These are phyloP conservation scores for Hyphopichia burtonii DNA, from an alignment of 1,139 yeast species.

Conservation along the genomic window DNA sequence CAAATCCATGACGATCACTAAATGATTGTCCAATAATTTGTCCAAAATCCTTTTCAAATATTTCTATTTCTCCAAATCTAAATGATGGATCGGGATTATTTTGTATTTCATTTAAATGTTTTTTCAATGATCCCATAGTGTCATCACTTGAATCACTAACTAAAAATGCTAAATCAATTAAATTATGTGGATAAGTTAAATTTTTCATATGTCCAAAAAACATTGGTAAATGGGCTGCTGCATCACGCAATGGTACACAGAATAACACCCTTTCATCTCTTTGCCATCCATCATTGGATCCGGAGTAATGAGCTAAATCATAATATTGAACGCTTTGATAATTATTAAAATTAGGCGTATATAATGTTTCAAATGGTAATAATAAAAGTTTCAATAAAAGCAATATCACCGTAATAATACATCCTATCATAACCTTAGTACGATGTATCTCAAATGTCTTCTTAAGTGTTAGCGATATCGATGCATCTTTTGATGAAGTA, in stretches of 20 bases:
- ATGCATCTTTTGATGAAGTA: too few species aligned
- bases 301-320: constrained; percentile 45
- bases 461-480: too few species aligned
- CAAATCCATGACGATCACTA: constrained; percentile 53
- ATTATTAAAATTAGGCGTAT: constrained; percentile 23
- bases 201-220: constrained; percentile 57
- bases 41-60: constrained; percentile 53
- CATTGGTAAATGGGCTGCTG: constrained; percentile 64
- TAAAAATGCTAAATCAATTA: constrained; percentile 57
- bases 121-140: constrained; percentile 49
- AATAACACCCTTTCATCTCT: constrained; percentile 52
- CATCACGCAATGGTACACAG: constrained; percentile 61
- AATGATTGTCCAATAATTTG: constrained; percentile 53
- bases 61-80: constrained; percentile 57
- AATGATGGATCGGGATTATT: constrained; percentile 36
- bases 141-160: constrained; percentile 60
- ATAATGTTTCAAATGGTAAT: constrained; percentile 9
- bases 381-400: background rate
- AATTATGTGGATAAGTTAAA: constrained; percentile 56
- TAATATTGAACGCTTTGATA: constrained; percentile 34
- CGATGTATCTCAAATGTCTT: too few species aligned
- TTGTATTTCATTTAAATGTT: constrained; percentile 45
- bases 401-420: background rate
- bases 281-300: constrained; percentile 54
- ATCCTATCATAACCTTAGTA: background rate